Evolutionary conservation across 352 stramenopile genomes (phyloP).

Genomic region (Phytopythium delawarense): DNA sequence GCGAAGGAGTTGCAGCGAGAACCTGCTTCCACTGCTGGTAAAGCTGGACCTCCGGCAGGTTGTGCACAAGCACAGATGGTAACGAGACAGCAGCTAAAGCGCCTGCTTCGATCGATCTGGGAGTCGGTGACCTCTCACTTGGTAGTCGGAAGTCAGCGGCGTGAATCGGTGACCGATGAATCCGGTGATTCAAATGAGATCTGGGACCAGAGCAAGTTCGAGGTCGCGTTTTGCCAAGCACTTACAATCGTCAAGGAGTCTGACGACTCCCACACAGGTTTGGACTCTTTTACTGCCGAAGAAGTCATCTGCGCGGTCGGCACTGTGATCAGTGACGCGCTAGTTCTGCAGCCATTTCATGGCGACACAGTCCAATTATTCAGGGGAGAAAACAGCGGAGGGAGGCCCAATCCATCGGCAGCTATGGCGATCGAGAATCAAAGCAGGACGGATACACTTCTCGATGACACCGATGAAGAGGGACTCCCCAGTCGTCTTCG

Average conservation of each 20-base stretch:
- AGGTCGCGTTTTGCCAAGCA: slow-evolving; percentile 26
- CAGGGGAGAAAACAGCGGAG: not conserved
- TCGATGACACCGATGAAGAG: not conserved
- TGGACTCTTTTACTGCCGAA: slow-evolving; percentile 20
- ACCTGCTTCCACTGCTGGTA: not conserved
- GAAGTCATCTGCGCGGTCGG: slow-evolving; percentile 21
- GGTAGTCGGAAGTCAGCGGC: not conserved
- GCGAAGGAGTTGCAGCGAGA: slow-evolving; percentile 1
- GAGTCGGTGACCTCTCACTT: slow-evolving; percentile 24
- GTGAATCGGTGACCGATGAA: not conserved
- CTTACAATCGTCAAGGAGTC: slow-evolving; percentile 9
- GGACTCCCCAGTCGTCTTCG: not conserved
- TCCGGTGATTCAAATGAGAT: slow-evolving; percentile 6
- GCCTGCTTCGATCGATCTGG: slow-evolving; percentile 34
- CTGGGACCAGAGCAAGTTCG: slow-evolving; percentile 35
- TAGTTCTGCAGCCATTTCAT: not conserved
- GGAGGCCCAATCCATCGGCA: not conserved
- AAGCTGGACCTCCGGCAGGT: not conserved
- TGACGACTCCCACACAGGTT: not conserved
- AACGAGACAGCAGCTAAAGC: slow-evolving; percentile 45
- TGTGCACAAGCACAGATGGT: not conserved
- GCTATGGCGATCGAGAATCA: not conserved
- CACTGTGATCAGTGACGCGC: not conserved
- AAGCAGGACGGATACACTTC: not conserved
- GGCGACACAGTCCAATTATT: not conserved